Evolutionary conservation across 305 asterid species (phyloP).

Genomic region (Stenogyne calaminthoides): DNA sequence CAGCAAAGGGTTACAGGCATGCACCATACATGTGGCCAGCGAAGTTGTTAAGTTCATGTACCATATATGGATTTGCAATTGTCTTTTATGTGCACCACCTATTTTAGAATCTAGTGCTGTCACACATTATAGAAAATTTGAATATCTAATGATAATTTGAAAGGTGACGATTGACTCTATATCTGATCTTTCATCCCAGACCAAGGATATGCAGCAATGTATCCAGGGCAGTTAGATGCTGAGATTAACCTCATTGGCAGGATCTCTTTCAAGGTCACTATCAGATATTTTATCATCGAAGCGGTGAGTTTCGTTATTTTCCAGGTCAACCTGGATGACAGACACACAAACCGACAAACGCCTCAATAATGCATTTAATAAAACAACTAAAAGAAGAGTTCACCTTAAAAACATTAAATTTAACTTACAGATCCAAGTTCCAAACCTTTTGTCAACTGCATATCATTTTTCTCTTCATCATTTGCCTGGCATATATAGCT

Average conservation of each 20-base stretch:
- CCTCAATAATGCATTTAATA: conserved; percentile 27
- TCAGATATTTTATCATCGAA: conserved; percentile 29
- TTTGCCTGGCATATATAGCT: conserved; percentile 51
- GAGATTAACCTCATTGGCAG: conserved; percentile 41
- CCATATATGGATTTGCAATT: background rate
- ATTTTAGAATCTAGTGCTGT: background rate
- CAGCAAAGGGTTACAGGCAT: background rate
- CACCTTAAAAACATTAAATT: conserved; percentile 22
- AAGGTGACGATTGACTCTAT: background rate
- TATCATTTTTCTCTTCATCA: conserved; percentile 37
- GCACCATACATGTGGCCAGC: background rate
- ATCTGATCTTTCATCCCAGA: background rate
- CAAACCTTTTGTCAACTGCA: conserved; percentile 35
- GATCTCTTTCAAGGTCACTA: conserved; percentile 36
- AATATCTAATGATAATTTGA: background rate
- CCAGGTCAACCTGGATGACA: conserved; percentile 50
- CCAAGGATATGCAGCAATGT: conserved; percentile 3
- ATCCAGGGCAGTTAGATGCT: conserved; percentile 16
- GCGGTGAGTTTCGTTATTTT: conserved; percentile 29
- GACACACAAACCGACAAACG: conserved; percentile 10
- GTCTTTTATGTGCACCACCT: conserved; percentile 3
- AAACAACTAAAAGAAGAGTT: conserved; percentile 19
- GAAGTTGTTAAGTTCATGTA: conserved; percentile 6
- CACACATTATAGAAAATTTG: conserved; percentile 9
- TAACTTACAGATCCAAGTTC: conserved; percentile 51